These are phyloP conservation scores for Cymbidium sinense DNA, from an alignment of 106 monocot genomes.

Conservation along the genomic window DNA sequence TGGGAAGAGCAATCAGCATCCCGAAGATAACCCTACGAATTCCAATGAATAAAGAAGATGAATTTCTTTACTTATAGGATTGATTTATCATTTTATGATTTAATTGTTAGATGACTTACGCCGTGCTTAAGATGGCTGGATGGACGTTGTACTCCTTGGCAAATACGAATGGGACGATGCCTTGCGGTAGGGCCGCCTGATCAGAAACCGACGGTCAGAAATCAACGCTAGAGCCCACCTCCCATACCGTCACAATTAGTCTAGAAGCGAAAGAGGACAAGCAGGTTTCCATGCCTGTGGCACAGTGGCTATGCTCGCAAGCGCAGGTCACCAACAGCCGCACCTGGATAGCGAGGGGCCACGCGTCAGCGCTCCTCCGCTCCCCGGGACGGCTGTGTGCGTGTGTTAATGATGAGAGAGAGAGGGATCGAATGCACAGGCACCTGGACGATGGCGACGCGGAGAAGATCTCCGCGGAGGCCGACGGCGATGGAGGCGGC, in stretches of 20 bases:
- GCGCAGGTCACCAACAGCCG: no score
- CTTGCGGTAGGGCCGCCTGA: constrained; percentile 79
- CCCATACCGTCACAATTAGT: not conserved
- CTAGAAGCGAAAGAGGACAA: not conserved
- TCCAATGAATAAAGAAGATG: not conserved
- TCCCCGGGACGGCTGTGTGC: not conserved
- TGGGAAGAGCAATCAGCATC: constrained; percentile 38
- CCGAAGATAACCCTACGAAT: constrained; percentile 31
- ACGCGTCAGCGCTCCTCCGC: not conserved
- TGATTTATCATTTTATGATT: not conserved
- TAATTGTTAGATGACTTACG: constrained; percentile 18
- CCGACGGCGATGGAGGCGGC: constrained; percentile 62
- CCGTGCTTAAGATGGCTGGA: constrained; percentile 61
- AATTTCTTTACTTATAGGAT: not conserved
- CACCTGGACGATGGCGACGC: constrained; percentile 80
- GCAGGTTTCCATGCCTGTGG: not conserved
- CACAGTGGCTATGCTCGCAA: no score
- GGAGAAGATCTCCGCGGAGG: constrained; percentile 51
- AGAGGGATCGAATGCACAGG: not conserved
- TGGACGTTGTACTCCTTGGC: constrained; percentile 72
- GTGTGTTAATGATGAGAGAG: not conserved
- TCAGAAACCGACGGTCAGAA: constrained; percentile 11
- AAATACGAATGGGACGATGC: constrained; percentile 61
- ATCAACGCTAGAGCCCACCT: no score
- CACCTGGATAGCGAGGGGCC: not conserved